Evolutionary conservation across 1,284 basidiomycete genomes (phyloP), one percentile per base, ranked within the genome.

Genomic region (Boletus smithii): DNA sequence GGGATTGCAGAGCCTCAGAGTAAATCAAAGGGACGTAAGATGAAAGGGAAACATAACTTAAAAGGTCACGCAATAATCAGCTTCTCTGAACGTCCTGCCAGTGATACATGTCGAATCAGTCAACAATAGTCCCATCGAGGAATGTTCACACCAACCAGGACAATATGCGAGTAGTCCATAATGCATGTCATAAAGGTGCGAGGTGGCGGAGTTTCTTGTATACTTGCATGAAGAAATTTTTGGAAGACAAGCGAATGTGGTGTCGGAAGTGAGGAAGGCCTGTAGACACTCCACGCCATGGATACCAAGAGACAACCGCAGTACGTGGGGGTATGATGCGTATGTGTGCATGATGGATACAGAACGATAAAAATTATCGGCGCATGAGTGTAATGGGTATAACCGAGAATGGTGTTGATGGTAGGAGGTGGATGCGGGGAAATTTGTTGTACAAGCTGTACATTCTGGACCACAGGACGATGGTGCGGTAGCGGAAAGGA

Each of bases 281-380:
- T 44, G 46, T 36, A 47, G 45, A 60, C 46, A 49, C 49, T 55
- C 54, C 56, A 51, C 43, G 38, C 32, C 29, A 16, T 38, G 49
- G 51, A 44, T 50, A 50, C 53, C 58, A 54, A 43, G 44, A 54
- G 46, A 58, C 45, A 54, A 42, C 45, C 49, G 48, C 51, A 39
- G 46, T 49, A 42, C 42, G 48, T 43, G 50, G 33, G 51, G 56
- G 51, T 65, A 66, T 62, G 58, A 43, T 62, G 53, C 51, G 57
- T 50, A 46, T 63, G 49, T 42, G 38, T 59, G 65, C 51, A 57
- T 57, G 63, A 67, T 65, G 62, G 63, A 69, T 69, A 67, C 66
- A 65, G 37, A 68, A 54, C 51, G 63, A 63, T 63, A 63, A 68
- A 46, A 46, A 58, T 61, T 63, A 65, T 51, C 56, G 56, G 44